These are phyloP conservation scores for Auricularia cornea DNA, from an alignment of 768 basidiomycete genomes.

Conservation along the genomic window DNA sequence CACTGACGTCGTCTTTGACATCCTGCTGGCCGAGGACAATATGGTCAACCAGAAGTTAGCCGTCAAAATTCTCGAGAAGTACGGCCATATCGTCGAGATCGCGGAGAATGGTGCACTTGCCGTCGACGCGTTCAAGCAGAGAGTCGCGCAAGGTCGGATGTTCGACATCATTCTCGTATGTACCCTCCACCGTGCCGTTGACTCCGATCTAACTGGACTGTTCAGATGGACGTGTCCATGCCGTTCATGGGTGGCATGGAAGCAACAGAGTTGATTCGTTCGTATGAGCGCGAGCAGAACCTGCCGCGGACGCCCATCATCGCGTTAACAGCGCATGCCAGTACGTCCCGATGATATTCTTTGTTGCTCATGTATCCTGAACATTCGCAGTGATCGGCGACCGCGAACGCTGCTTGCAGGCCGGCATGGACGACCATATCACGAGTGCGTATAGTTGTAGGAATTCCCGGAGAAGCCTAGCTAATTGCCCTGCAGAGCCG, in stretches of 20 bases:
- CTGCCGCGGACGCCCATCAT: slow-evolving; percentile 81
- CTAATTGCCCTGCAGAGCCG: slow-evolving; percentile 45
- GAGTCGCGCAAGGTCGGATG: slow-evolving; percentile 59
- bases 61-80: slow-evolving; percentile 92
- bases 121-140: slow-evolving; percentile 81
- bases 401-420: slow-evolving; percentile 63
- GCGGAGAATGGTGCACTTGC: slow-evolving; percentile 96
- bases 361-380: slow-evolving; percentile 12
- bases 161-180: slow-evolving; percentile 89
- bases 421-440: slow-evolving; percentile 73
- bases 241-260: slow-evolving; percentile 99
- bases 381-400: slow-evolving; percentile 77
- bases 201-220: background rate
- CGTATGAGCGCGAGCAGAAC: slow-evolving; percentile 67
- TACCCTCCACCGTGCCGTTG: slow-evolving; percentile 9
- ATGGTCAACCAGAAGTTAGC: slow-evolving; percentile 93
- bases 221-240: slow-evolving; percentile 96
- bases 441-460: slow-evolving; percentile 51
- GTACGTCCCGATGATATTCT: slow-evolving; percentile 39
- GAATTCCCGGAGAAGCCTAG: slow-evolving; percentile 5
- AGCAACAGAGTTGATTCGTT: slow-evolving; percentile 85
- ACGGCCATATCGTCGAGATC: slow-evolving; percentile 91
- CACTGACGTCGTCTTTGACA: slow-evolving; percentile 82
- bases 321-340: slow-evolving; percentile 94
- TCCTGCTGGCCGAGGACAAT: slow-evolving; percentile 95